Base-by-base conservation (phyloP, 208 protist genomes). In the Leptomonas pyrrhocoris region DNA sequence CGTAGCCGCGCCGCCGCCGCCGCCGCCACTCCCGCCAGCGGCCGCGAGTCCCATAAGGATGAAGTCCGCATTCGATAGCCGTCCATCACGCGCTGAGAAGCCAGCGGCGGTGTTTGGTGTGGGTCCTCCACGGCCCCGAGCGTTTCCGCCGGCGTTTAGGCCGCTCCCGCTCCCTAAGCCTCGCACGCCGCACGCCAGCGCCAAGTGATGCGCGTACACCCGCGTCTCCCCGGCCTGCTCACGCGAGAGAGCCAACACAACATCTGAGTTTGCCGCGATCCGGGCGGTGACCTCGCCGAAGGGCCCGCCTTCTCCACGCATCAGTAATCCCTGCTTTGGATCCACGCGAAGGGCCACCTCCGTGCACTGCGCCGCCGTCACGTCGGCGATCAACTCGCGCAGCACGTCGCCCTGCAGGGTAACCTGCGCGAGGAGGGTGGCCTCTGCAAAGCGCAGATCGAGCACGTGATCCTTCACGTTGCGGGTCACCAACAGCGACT, bases 181-280 rank as follows among this genome's bases (percentile, higher is more conserved):
- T 12, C 77, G 69, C 50, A 76, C 80, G 18, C 87, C 83, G 45
- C 87, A 92, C 4, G 83, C 87, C 31, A 88, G 64, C 1, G 87
- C 86, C 0, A 95, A 70, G 71, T 95, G 90, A 15, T 78, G 72
- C 30, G 76, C 86, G 36, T 79, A 72, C n/a, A 95, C 86, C 48
- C 73, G 78, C 36, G 89, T 94, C 40, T 73, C 79, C 30, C 36
- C 68, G 11, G 51, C 21, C 58, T 50, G 36, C 23, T 75, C 73
- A 23, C 69, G 46, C 0, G 71, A 67, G 13, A 77, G 67, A 7
- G 68, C 79, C 12, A 92, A 48, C 36, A 92, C 60, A 9, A 64
- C 83, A 21, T 92, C 83, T 11, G 77, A 71, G 57, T 82, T 56
- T 8, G 61, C 68, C 28, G 59, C 61, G 18, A 95, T 53, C 42